phyloP scores from a whole-genome alignment of 129 eudicot genomes.

The Flaveria brownii region DNA sequence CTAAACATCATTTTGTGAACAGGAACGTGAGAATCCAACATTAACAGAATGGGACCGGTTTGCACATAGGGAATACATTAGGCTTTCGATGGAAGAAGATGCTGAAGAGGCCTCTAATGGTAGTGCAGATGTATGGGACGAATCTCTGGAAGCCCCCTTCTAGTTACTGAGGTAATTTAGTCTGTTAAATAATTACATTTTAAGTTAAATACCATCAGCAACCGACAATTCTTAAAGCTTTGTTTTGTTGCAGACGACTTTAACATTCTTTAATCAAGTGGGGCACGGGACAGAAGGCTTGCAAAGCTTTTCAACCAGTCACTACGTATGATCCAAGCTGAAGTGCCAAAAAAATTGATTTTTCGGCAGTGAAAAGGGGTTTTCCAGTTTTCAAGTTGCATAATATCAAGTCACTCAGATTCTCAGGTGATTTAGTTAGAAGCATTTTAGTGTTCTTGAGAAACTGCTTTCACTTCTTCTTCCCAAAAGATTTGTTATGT shows the following conservation, averaged over 20 bases:
- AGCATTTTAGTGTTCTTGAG: constrained; percentile 10
- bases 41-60: constrained; percentile 97
- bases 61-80: constrained; percentile 87
- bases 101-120: constrained; percentile 76
- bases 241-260: constrained; percentile 19
- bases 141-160: constrained; percentile 79
- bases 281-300: constrained; percentile 20
- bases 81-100: constrained; percentile 80
- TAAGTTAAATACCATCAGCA: not conserved
- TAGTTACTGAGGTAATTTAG: constrained; percentile 35
- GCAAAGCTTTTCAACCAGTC: constrained; percentile 32
- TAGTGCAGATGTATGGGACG: constrained; percentile 85
- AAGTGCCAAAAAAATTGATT: constrained; percentile 12
- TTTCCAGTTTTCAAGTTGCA: constrained; percentile 34
- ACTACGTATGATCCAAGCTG: constrained; percentile 20
- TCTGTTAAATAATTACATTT: not conserved
- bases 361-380: constrained; percentile 23
- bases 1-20: constrained; percentile 15
- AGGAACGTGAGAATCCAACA: constrained; percentile 97
- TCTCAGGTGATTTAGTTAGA: constrained; percentile 30
- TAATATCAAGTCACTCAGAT: constrained; percentile 16
- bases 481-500: constrained; percentile 22
- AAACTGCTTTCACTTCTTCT: constrained; percentile 13
- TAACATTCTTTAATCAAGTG: constrained; percentile 21
- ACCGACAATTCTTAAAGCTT: not conserved